Evolutionary conservation across 306 rosid genomes (phyloP), one percentile per base, ranked within the genome.

Genomic region (Quercus gilva): DNA sequence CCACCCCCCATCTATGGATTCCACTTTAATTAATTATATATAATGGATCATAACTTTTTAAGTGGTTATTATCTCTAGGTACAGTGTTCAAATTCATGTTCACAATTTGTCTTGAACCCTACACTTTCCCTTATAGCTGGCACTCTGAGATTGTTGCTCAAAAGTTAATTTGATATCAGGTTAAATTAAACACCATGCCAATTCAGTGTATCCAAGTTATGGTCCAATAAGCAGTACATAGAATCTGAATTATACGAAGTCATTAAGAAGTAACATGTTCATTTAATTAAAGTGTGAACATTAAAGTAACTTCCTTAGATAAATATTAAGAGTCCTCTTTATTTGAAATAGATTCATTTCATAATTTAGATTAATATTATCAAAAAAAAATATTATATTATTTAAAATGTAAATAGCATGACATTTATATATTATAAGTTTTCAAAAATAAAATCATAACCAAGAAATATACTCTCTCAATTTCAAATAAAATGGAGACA

Each of bases 61-160:
- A n/a, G 59, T 28, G 82, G 79, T 76, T 79, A 59, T 28, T 43
- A 79, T 76, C 81, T 75, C 82, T 67, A 75, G 86, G 86, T 76
- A 35, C 71, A 71, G 31, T 35, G 59, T 26, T 43, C 53, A 15
- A 19, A 26, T 13, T 56, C 19, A 63, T 20, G 61, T 72, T 68
- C 52, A n/a, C 11, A 12, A 26, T 56, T 63, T 51, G 73, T 65
- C 52, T 77, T 72, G 29, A 82, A 65, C 37, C 55, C 18, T 73
- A 51, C 67, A 77, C 65, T 76, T 58, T 49, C 58, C 41, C 61
- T 61, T 60, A 74, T 23, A 75, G 86, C 86, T 76, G 84, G 84
- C 77, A 74, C 10, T 74, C 69, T 58, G 41, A 76, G 81, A 74
- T 63, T 63, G 65, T 72, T 73, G 79, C 51, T n/a, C 75, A 25